A percentile compares a stretch with the other conserved stretches of the same genome.
Evolutionary conservation across 768 basidiomycete genomes (phyloP).

Genomic region (Tricholoma flavovirens): DNA sequence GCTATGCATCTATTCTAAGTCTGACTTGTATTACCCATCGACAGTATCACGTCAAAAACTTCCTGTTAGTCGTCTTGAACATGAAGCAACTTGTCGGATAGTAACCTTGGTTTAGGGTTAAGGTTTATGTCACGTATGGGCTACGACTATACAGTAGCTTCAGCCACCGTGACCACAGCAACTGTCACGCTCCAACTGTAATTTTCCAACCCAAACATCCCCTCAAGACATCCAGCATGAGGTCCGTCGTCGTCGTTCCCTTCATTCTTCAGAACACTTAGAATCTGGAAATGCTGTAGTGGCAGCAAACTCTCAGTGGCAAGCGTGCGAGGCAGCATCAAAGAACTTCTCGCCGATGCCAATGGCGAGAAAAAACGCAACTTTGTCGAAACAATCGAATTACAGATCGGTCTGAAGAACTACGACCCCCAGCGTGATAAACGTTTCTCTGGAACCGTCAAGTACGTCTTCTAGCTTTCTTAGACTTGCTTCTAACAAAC

Average conservation of each 20-base stretch:
- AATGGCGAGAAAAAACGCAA: conserved; percentile 79
- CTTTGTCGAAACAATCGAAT: conserved; percentile 64
- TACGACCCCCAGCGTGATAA: conserved; percentile 99
- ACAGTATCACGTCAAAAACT: too few relatives aligned
- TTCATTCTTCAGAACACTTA: background rate
- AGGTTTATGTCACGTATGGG: conserved; percentile 12
- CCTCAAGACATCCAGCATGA: conserved; percentile 23
- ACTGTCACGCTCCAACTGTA: conserved; percentile 8
- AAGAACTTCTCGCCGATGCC: conserved; percentile 80
- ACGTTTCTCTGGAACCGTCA: conserved; percentile 99
- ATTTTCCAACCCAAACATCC: conserved; percentile 3
- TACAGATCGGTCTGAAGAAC: conserved; percentile 97
- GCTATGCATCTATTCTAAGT: too few relatives aligned
- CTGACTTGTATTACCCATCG: too few relatives aligned
- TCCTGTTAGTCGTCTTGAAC: too few relatives aligned
- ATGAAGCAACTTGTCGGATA: too few relatives aligned
- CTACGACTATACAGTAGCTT: conserved; percentile 27
- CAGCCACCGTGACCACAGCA: conserved; percentile 4
- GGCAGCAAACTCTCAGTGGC: conserved; percentile 86
- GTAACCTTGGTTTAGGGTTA: conserved; percentile 16
- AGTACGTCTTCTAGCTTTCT: conserved; percentile 41
- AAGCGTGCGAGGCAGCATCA: conserved; percentile 99
- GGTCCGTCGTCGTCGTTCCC: conserved; percentile 12
- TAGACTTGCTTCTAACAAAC: background rate
- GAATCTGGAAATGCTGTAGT: conserved; percentile 32